Evolutionary conservation across 352 stramenopile genomes (phyloP).

Genomic region (Phytopythium oedochilum): DNA sequence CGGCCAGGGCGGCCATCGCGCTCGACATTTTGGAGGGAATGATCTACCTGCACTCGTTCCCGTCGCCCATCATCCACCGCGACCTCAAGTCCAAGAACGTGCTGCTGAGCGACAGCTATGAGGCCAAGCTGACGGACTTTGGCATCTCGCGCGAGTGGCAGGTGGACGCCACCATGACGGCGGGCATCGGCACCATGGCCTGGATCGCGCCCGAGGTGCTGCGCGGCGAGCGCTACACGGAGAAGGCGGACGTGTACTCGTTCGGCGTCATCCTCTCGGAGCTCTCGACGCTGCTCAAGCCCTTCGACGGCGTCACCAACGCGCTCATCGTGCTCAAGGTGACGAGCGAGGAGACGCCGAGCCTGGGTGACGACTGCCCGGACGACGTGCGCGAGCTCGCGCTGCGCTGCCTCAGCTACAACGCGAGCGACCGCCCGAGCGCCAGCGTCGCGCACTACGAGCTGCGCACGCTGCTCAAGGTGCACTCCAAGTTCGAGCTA

Average conservation of each 20-base stretch:
- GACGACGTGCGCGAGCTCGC: conserved; percentile 64
- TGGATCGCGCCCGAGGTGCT: conserved; percentile 83
- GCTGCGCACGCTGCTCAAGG: conserved; percentile 64
- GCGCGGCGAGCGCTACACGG: conserved; percentile 76
- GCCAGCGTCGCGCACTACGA: conserved; percentile 76
- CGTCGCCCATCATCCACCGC: conserved; percentile 72
- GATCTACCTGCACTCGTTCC: conserved; percentile 81
- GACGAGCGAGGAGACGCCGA: conserved; percentile 60
- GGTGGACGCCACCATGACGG: conserved; percentile 77
- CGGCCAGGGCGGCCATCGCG: conserved; percentile 51
- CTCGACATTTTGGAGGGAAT: conserved; percentile 74
- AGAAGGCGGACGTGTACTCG: conserved; percentile 86
- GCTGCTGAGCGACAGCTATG: conserved; percentile 48
- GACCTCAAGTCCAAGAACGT: conserved; percentile 78
- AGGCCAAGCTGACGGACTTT: conserved; percentile 82
- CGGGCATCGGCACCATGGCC: conserved; percentile 79
- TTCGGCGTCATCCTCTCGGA: conserved; percentile 80
- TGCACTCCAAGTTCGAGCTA: conserved; percentile 52
- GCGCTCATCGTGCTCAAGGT: conserved; percentile 72
- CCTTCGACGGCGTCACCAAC: conserved; percentile 68
- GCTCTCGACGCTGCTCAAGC: conserved; percentile 56
- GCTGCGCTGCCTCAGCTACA: conserved; percentile 57
- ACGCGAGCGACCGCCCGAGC: conserved; percentile 55
- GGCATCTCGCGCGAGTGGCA: conserved; percentile 75
- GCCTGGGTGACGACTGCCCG: conserved; percentile 49